These are phyloP conservation scores for Penicillium arizonense DNA, from an alignment of 495 filamentous ascomycete genomes.

Conservation along the genomic window DNA sequence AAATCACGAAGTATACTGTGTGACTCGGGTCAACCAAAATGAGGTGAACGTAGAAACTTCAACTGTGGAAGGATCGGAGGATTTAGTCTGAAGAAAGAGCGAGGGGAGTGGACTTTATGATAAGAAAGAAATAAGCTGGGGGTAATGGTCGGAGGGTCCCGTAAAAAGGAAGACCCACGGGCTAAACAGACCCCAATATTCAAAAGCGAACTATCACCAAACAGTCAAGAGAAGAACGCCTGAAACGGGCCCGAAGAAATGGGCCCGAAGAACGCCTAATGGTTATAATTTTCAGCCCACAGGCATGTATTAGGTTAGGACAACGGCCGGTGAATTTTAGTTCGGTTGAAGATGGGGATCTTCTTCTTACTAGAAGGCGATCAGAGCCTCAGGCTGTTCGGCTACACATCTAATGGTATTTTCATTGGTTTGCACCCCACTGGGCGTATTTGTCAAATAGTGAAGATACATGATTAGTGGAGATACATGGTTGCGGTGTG, in stretches of 20 bases:
- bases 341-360: constrained; percentile 51
- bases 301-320: not conserved
- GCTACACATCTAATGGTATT: not conserved
- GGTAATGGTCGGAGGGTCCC: not conserved
- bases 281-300: not conserved
- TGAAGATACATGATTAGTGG: too few species aligned
- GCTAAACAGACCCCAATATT: not conserved
- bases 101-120: too few species aligned
- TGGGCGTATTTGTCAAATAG: not conserved
- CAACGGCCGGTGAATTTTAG: constrained; percentile 32
- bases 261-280: not conserved
- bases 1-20: too few species aligned
- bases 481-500: too few species aligned
- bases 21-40: too few species aligned
- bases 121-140: too few species aligned
- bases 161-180: not conserved
- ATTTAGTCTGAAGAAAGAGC: too few species aligned
- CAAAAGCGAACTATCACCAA: not conserved
- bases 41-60: too few species aligned
- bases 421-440: not conserved
- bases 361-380: not conserved
- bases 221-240: not conserved
- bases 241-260: not conserved
- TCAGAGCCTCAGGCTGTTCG: constrained; percentile 6
- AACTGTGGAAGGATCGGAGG: too few species aligned